phyloP scores from a whole-genome alignment of 176 grass and related monocot genomes.

The Phoenix dactylifera region DNA sequence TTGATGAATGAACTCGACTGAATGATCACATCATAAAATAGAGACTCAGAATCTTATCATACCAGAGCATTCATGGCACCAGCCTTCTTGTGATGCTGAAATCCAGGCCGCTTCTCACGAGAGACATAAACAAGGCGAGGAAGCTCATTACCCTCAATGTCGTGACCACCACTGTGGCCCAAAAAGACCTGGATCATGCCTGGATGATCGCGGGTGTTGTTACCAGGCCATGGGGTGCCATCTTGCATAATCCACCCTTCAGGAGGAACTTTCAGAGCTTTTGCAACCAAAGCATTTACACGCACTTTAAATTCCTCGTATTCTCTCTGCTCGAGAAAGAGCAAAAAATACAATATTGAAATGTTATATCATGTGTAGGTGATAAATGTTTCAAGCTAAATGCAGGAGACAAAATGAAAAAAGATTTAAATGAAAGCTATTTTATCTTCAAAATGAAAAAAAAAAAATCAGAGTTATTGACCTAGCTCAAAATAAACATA shows the following conservation, averaged over 20 bases:
- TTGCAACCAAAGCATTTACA: constrained; percentile 89
- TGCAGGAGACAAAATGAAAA: too few relatives aligned
- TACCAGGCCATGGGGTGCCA: constrained; percentile 92
- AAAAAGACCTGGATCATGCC: constrained; percentile 99
- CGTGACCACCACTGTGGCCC: constrained; percentile 87
- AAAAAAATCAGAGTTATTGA: too few relatives aligned
- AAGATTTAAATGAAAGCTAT: too few relatives aligned
- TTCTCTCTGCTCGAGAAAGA: constrained; percentile 50
- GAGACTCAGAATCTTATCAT: background rate
- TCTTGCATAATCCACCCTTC: constrained; percentile 99
- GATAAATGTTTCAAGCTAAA: too few relatives aligned
- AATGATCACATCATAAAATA: background rate
- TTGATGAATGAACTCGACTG: too few relatives aligned
- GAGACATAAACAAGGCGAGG: constrained; percentile 93
- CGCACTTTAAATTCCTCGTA: constrained; percentile 99
- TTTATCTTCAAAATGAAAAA: too few relatives aligned
- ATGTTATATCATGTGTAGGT: too few relatives aligned
- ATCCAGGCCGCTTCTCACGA: constrained; percentile 91
- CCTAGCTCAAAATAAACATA: too few relatives aligned
- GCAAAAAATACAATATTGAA: background rate
- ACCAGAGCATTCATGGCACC: constrained; percentile 98
- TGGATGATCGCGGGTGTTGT: constrained; percentile 96
- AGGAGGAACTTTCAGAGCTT: constrained; percentile 68
- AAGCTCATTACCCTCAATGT: constrained; percentile 89
- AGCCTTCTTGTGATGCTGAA: constrained; percentile 99